These are phyloP conservation scores for Boletellus emodensis DNA, from an alignment of 768 basidiomycete genomes.

Conservation along the genomic window DNA sequence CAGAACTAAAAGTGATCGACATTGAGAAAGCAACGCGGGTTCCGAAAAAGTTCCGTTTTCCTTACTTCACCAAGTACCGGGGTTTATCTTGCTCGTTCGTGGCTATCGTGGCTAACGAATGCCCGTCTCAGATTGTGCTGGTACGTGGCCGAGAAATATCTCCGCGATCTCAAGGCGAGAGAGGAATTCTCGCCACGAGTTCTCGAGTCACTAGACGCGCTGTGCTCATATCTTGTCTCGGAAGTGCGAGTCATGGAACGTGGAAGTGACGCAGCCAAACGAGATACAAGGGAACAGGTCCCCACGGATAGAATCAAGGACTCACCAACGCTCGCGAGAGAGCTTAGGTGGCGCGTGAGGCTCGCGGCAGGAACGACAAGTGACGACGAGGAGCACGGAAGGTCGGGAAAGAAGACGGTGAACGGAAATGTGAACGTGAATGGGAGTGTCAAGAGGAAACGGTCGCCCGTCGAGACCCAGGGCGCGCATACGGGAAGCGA, in stretches of 20 bases:
- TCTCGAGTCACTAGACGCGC: slow-evolving; percentile 61
- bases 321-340: slow-evolving; percentile 72
- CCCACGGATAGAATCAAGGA: slow-evolving; percentile 82
- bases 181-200: slow-evolving; percentile 56
- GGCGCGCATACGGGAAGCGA: slow-evolving; percentile 6
- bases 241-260: slow-evolving; percentile 73
- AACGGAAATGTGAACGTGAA: slow-evolving; percentile 25
- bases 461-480: slow-evolving; percentile 26
- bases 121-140: slow-evolving; percentile 64
- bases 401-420: slow-evolving; percentile 24
- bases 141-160: slow-evolving; percentile 83
- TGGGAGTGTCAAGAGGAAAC: slow-evolving; percentile 37
- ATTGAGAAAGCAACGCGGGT: slow-evolving; percentile 93
- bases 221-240: slow-evolving; percentile 76
- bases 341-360: slow-evolving; percentile 79
- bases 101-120: slow-evolving; percentile 1
- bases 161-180: slow-evolving; percentile 62
- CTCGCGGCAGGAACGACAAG: slow-evolving; percentile 57
- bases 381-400: slow-evolving; percentile 56
- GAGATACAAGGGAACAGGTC: slow-evolving; percentile 76
- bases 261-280: slow-evolving; percentile 65
- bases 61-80: slow-evolving; percentile 67
- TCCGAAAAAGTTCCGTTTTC: slow-evolving; percentile 88
- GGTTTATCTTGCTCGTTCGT: slow-evolving; percentile 18
- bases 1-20: slow-evolving; percentile 83